Percentiles rank a stretch among this genome's conserved stretches.
These are phyloP conservation scores for Penicillium argentinense DNA, from an alignment of 495 filamentous ascomycete genomes.

Conservation along the genomic window DNA sequence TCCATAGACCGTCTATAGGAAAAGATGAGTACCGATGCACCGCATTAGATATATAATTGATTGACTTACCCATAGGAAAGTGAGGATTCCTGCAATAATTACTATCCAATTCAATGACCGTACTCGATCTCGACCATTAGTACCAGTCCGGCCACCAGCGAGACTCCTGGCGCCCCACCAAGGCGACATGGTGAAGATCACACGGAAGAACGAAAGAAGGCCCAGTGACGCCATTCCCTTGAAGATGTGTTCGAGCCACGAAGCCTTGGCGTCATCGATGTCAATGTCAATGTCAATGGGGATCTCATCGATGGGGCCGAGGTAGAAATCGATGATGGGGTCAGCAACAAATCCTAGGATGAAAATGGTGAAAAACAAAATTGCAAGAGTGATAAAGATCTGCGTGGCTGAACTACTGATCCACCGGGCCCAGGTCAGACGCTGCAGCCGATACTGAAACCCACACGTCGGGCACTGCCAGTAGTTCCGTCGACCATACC, in stretches of 20 bases:
- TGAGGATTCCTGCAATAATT: slow-evolving; percentile 74
- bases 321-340: slow-evolving; percentile 84
- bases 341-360: slow-evolving; percentile 87
- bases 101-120: slow-evolving; percentile 74
- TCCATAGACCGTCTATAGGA: slow-evolving; percentile 77
- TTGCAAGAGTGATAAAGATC: slow-evolving; percentile 62
- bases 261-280: slow-evolving; percentile 35
- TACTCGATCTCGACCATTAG: slow-evolving; percentile 68
- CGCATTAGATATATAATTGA: too few species aligned
- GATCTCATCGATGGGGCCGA: slow-evolving; percentile 66
- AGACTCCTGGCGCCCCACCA: slow-evolving; percentile 56
- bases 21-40: slow-evolving; percentile 26
- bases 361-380: slow-evolving; percentile 71
- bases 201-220: slow-evolving; percentile 80
- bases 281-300: slow-evolving; percentile 18
- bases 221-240: slow-evolving; percentile 87
- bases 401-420: slow-evolving; percentile 67
- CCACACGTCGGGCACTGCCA: slow-evolving; percentile 88
- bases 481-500: slow-evolving; percentile 65
- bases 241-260: slow-evolving; percentile 80
- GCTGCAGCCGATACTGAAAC: slow-evolving; percentile 78
- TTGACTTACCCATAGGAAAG: slow-evolving; percentile 84
- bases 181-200: slow-evolving; percentile 69
- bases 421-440: slow-evolving; percentile 73
- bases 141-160: slow-evolving; percentile 54